Evolutionary conservation across 306 rosid species (phyloP).

Genomic region (Fragaria vesca): DNA sequence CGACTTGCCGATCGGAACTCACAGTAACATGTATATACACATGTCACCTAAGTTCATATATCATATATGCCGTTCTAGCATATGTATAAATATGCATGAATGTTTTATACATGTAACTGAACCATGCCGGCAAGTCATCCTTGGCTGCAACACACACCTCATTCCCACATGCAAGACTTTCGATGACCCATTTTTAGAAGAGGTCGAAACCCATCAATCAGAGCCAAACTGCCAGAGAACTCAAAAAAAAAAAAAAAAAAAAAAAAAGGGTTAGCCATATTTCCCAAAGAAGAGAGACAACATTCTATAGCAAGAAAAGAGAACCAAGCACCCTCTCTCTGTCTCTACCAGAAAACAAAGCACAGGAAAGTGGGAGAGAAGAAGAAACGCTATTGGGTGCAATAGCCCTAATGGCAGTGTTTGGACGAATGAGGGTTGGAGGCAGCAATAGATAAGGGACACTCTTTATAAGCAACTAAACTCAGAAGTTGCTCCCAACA

Average conservation of each 20-base stretch:
- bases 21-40: neutral
- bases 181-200: constrained; percentile 33
- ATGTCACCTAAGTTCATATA: neutral
- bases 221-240: constrained; percentile 20
- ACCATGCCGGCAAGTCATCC: constrained; percentile 94
- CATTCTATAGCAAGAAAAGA: constrained; percentile 37
- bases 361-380: constrained; percentile 34
- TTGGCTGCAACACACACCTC: constrained; percentile 91
- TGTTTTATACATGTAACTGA: neutral
- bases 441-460: constrained; percentile 16
- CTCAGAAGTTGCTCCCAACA: neutral
- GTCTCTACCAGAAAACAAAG: constrained; percentile 22
- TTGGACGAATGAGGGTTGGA: constrained; percentile 46
- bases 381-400: constrained; percentile 54
- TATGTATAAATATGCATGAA: neutral
- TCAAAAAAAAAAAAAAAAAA: neutral
- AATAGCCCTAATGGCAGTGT: constrained; percentile 42
- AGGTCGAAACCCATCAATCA: constrained; percentile 41
- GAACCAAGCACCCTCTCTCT: constrained; percentile 16
- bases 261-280: neutral
- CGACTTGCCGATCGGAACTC: constrained; percentile 60
- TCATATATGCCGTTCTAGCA: neutral
- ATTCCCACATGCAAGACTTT: constrained; percentile 82
- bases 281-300: constrained; percentile 51
- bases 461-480: constrained; percentile 25